phyloP scores from a whole-genome alignment of 768 basidiomycete genomes.

The Nidula microcarpa region DNA sequence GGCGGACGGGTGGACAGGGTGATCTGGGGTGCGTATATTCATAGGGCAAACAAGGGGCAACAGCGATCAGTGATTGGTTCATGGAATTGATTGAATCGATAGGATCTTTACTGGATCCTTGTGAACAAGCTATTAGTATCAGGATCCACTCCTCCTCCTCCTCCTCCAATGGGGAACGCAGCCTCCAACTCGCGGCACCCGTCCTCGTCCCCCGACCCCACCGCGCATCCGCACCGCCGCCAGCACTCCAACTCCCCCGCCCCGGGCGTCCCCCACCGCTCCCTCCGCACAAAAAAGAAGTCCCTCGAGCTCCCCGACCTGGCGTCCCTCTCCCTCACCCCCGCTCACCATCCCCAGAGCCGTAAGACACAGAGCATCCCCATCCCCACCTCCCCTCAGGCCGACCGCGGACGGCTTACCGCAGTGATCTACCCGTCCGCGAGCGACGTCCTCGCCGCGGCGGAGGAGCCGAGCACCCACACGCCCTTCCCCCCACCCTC shows the following conservation, averaged over 20 bases:
- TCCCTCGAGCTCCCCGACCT: conserved; percentile 79
- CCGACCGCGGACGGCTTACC: neutral
- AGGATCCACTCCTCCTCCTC: neutral
- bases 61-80: no score
- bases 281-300: conserved; percentile 65
- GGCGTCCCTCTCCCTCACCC: conserved; percentile 28
- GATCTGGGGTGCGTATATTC: no score
- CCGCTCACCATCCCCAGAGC: conserved; percentile 4
- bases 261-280: conserved; percentile 48
- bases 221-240: conserved; percentile 4
- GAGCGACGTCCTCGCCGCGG: neutral
- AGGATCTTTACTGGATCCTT: no score
- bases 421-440: neutral
- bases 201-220: neutral
- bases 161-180: conserved; percentile 8
- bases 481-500: conserved; percentile 20
- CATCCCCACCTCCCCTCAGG: conserved; percentile 24
- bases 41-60: no score
- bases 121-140: no score
- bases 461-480: neutral
- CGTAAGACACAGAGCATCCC: conserved; percentile 34
- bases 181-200: conserved; percentile 4
- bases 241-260: conserved; percentile 35
- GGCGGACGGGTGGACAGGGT: no score
- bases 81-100: no score